Evolutionary conservation across 768 basidiomycete genomes (phyloP).

Genomic region (Auricularia sp.): DNA sequence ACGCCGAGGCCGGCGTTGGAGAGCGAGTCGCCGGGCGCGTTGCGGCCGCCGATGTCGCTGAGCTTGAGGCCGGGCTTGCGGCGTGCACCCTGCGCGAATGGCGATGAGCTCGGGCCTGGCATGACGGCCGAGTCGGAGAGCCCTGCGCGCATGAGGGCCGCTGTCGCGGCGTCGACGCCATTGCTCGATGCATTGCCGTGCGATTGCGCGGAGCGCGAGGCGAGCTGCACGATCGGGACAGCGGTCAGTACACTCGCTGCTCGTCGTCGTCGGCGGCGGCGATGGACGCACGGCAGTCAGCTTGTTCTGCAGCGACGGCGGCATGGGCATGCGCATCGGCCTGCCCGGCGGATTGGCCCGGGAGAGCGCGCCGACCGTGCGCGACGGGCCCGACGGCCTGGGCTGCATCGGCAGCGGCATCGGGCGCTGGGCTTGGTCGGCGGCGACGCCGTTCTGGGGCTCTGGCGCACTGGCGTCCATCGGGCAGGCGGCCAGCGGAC

Average conservation of each 20-base stretch:
- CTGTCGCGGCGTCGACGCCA: conserved; percentile 30
- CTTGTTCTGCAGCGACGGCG: conserved; percentile 83
- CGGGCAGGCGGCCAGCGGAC: conserved; percentile 6
- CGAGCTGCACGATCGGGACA: conserved; percentile 31
- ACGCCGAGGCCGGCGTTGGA: conserved; percentile 61
- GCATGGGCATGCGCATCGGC: conserved; percentile 78
- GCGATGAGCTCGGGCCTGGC: not conserved
- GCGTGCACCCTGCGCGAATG: conserved; percentile 21
- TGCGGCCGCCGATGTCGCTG: conserved; percentile 40
- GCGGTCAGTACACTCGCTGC: conserved; percentile 11
- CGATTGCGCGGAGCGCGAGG: conserved; percentile 10
- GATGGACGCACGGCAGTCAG: conserved; percentile 68
- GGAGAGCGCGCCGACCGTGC: conserved; percentile 22
- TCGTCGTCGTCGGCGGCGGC: not conserved
- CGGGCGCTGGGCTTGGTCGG: conserved; percentile 11
- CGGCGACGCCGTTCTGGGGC: conserved; percentile 13
- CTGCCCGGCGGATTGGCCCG: conserved; percentile 31
- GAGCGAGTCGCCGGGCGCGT: conserved; percentile 37
- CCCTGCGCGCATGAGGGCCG: conserved; percentile 30
- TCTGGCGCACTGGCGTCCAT: conserved; percentile 11
- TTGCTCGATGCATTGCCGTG: not conserved
- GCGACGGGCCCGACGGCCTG: not conserved
- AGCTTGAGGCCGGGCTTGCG: conserved; percentile 50
- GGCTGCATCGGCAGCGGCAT: not conserved
- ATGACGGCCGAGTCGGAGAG: conserved; percentile 15